Evolutionary conservation across 1,139 yeast species (phyloP), one percentile per base, ranked within the genome.

Genomic region (Yamadazyma sp.): DNA sequence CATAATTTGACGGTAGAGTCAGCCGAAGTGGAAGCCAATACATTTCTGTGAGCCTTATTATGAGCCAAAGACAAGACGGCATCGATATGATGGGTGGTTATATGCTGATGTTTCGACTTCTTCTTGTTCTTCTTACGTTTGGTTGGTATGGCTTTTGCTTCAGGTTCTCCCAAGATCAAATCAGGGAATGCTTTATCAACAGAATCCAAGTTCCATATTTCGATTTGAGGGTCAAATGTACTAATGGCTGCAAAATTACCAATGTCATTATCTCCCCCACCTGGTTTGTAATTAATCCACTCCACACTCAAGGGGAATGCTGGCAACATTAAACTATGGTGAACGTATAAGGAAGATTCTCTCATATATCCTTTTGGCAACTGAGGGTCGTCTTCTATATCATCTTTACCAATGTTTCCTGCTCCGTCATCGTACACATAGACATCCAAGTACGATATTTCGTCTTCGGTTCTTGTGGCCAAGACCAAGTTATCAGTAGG

Each of bases 231-330:
- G 53, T 92, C 98, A 61, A 92, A 90, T 1, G 98, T 87, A 57
- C 98, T 97, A 46, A 92, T 73, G 11, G 98, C 98, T 2, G 95
- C 97, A 62, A 86, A 88, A 60, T 89, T 92, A 8, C 95, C 97
- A 29, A 81, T 67, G 45, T 77, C 74, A 30, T 60, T 51, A 27
- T 46, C 56, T 24, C 29, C 30, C 9, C 42, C 29, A 8, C 72
- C 74, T 23, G 90, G 88, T 49, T 73, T 76, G 60, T 76, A 86
- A 61, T 88, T 86, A 45, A 92, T 64, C 97, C 98, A 90, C 62
- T 94, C 98, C 25, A 92, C 92, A 59, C 97, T 87, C 44, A 92
- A 73, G 31, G 99, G 99, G 73, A 92, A 92, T 2, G 97, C 86
- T 2, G 99, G 98, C 43, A 92, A 75, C 96, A 92, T 87, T 49